Conservation (phyloP, 1,284 basidiomycete species). For the Kwoniella shivajii region DNA sequence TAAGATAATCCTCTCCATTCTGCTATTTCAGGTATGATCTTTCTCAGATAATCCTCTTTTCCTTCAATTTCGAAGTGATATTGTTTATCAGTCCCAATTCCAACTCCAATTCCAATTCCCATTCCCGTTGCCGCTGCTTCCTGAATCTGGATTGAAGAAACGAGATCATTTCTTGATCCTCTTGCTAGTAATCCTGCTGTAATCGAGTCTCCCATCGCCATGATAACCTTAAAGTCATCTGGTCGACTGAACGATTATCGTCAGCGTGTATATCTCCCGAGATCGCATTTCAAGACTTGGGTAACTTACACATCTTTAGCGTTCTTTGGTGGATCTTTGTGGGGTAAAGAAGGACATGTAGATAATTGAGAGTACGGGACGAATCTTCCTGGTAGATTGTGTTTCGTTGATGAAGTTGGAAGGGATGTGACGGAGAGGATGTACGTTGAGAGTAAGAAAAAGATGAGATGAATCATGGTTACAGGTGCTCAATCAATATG, state of each 20-base stretch:
- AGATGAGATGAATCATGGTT: neutral
- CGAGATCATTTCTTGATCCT: slow-evolving; percentile 8
- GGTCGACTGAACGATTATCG: slow-evolving; percentile 39
- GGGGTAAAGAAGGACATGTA: slow-evolving; percentile 24
- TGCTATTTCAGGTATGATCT: slow-evolving; percentile 25
- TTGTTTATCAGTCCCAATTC: no score
- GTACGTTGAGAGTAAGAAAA: neutral
- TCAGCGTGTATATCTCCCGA: neutral
- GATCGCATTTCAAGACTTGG: neutral
- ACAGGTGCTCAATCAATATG: no score
- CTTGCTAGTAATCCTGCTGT: slow-evolving; percentile 51
- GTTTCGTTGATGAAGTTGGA: no score
- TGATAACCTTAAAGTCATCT: slow-evolving; percentile 51
- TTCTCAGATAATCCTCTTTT: neutral
- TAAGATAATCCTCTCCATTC: slow-evolving; percentile 54
- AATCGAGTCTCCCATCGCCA: slow-evolving; percentile 55
- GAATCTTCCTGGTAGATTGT: slow-evolving; percentile 7
- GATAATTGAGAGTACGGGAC: slow-evolving; percentile 27
- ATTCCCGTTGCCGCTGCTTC: no score
- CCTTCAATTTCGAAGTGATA: neutral
- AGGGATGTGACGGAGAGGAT: neutral
- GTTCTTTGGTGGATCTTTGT: slow-evolving; percentile 12
- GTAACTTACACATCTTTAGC: slow-evolving; percentile 35
- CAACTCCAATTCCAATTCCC: no score
- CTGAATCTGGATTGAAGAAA: neutral